phyloP scores from a whole-genome alignment of 305 asterid genomes.

The Fraxinus floribunda region DNA sequence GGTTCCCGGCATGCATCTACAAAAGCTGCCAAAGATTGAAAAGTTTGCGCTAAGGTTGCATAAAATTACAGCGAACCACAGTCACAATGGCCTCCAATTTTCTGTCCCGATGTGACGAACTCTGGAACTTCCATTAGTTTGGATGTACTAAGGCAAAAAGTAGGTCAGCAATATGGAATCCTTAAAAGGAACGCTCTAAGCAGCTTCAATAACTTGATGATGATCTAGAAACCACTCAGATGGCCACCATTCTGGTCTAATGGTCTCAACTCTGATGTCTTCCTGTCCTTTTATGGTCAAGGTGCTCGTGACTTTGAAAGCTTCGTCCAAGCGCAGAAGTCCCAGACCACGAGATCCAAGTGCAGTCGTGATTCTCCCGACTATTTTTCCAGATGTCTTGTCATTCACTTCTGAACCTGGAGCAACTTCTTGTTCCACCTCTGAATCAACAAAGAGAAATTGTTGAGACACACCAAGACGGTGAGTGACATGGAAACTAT shows the following conservation, averaged over 20 bases:
- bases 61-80: background rate
- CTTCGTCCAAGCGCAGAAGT: slow-evolving; percentile 60
- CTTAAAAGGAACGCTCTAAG: slow-evolving; percentile 25
- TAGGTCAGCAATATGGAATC: background rate
- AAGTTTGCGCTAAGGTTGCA: background rate
- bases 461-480: background rate
- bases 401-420: slow-evolving; percentile 62
- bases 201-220: slow-evolving; percentile 38
- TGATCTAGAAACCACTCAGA: slow-evolving; percentile 56
- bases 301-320: slow-evolving; percentile 44
- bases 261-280: slow-evolving; percentile 58
- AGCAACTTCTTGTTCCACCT: slow-evolving; percentile 54
- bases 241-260: slow-evolving; percentile 91
- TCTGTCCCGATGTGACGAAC: background rate
- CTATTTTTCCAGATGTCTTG: slow-evolving; percentile 53
- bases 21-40: background rate
- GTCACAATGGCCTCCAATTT: background rate
- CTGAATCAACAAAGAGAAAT: slow-evolving; percentile 33
- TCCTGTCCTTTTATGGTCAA: slow-evolving; percentile 53
- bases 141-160: background rate
- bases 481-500: background rate
- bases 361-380: slow-evolving; percentile 67
- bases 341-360: slow-evolving; percentile 76
- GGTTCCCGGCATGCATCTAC: background rate
- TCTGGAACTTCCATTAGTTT: background rate